phyloP scores from a whole-genome alignment of 495 filamentous ascomycete genomes.

The Hypomontagnella monticulosa region DNA sequence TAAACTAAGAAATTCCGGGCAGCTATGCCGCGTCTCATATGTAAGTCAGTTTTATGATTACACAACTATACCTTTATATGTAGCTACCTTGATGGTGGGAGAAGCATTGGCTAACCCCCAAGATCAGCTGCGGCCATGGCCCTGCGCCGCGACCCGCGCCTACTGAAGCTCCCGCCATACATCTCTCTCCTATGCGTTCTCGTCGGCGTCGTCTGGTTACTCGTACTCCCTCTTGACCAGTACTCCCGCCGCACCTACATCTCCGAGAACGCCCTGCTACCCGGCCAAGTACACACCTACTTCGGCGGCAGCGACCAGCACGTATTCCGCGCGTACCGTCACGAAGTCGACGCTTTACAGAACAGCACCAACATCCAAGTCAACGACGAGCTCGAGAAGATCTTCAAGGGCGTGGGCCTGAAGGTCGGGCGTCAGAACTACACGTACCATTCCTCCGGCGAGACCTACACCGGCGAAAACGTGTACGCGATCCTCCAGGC shows the following conservation, averaged over 20 bases:
- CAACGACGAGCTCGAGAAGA: constrained; percentile 74
- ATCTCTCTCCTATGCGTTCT: constrained; percentile 88
- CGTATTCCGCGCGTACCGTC: constrained; percentile 89
- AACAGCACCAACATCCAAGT: constrained; percentile 63
- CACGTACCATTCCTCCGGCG: constrained; percentile 80
- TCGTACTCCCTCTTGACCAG: constrained; percentile 89
- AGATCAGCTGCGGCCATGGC: constrained; percentile 56
- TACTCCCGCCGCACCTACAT: constrained; percentile 96
- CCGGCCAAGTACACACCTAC: constrained; percentile 97
- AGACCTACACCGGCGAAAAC: constrained; percentile 83
- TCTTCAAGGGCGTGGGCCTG: constrained; percentile 79
- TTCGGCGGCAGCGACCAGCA: constrained; percentile 96
- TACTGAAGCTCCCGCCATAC: constrained; percentile 80
- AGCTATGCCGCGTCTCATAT: constrained; percentile 48
- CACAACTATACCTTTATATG: background rate
- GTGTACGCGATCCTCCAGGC: constrained; percentile 95
- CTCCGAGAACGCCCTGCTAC: constrained; percentile 95
- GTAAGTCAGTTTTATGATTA: constrained; percentile 28
- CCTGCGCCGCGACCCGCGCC: constrained; percentile 71
- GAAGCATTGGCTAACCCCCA: constrained; percentile 21
- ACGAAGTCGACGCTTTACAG: constrained; percentile 75
- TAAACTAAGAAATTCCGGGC: constrained; percentile 2
- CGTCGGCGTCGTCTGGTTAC: constrained; percentile 89
- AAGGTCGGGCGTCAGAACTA: constrained; percentile 84
- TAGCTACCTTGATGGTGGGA: too few relatives aligned